Conservation (phyloP, 805 yeast species). For the Hanseniaspora occidentalis region DNA sequence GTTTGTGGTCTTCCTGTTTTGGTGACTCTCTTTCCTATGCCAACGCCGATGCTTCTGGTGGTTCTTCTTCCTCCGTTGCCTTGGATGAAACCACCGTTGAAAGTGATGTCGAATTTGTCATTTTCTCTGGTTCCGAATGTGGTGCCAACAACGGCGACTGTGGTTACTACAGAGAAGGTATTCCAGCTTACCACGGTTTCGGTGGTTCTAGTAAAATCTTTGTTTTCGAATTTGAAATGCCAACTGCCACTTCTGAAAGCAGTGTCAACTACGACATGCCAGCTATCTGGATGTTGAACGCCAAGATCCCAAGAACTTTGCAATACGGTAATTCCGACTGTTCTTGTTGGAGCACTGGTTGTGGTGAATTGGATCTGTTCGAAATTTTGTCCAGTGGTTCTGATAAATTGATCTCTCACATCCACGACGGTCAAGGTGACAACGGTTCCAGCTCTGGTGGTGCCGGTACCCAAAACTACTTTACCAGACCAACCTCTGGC, state of each 20-base stretch:
- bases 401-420: conserved; percentile 59
- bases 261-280: conserved; percentile 81
- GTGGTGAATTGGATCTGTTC: conserved; percentile 95
- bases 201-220: conserved; percentile 76
- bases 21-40: conserved; percentile 89
- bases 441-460: conserved; percentile 52
- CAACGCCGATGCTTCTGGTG: conserved; percentile 63
- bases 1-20: conserved; percentile 73
- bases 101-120: conserved; percentile 69
- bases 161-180: conserved; percentile 76
- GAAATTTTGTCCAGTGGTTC: conserved; percentile 77
- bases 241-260: conserved; percentile 36
- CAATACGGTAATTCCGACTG: conserved; percentile 81
- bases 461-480: conserved; percentile 82
- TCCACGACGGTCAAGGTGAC: conserved; percentile 75
- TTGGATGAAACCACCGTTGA: conserved; percentile 54
- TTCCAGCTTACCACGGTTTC: conserved; percentile 93
- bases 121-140: conserved; percentile 66
- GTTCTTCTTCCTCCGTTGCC: conserved; percentile 56
- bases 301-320: conserved; percentile 89
- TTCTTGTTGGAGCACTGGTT: conserved; percentile 94
- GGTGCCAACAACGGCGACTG: conserved; percentile 40
- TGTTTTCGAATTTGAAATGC: conserved; percentile 92
- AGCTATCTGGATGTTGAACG: conserved; percentile 92
- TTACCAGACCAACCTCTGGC: conserved; percentile 66